A percentile compares a stretch with the other conserved stretches of the same genome.
phyloP scores from a whole-genome alignment of 148 eudicot species.

The Pharnaceum exiguum region DNA sequence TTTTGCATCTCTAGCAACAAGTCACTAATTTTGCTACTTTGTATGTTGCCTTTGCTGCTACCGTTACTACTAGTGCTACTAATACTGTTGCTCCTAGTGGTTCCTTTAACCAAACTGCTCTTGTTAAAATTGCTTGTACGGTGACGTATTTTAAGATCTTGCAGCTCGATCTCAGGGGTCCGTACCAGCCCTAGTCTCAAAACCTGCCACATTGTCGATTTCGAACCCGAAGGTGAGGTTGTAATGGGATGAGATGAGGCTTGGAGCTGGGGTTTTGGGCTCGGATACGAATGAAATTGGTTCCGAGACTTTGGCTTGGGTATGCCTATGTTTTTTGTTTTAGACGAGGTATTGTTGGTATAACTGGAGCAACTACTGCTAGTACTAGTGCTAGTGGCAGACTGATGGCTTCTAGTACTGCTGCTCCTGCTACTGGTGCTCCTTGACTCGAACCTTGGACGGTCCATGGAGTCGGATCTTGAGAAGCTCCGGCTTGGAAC shows the following conservation, averaged over 20 bases:
- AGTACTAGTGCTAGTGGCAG: constrained; percentile 28
- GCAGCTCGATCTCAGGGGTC: constrained; percentile 60
- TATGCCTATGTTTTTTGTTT: constrained; percentile 2
- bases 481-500: constrained; percentile 22
- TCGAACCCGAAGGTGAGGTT: constrained; percentile 11
- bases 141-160: constrained; percentile 35
- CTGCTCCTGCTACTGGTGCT: constrained; percentile 57
- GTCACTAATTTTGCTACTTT: not conserved
- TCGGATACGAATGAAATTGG: constrained; percentile 72
- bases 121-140: constrained; percentile 9
- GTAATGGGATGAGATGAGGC: constrained; percentile 8
- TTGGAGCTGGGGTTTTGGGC: constrained; percentile 63
- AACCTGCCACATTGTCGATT: constrained; percentile 59
- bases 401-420: constrained; percentile 39
- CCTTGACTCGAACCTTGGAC: constrained; percentile 14
- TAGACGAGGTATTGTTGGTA: not conserved
- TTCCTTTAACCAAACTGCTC: too few species aligned
- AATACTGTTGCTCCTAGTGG: constrained; percentile 25
- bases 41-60: not conserved
- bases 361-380: constrained; percentile 30
- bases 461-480: constrained; percentile 63
- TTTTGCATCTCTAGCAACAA: not conserved
- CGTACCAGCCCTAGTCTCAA: constrained; percentile 54
- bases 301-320: constrained; percentile 33
- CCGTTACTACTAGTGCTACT: constrained; percentile 30